A percentile compares a stretch with the other conserved stretches of the same genome.
Evolutionary conservation across 495 filamentous ascomycete species (phyloP).

Genomic region (Rostrohypoxylon terebratum): DNA sequence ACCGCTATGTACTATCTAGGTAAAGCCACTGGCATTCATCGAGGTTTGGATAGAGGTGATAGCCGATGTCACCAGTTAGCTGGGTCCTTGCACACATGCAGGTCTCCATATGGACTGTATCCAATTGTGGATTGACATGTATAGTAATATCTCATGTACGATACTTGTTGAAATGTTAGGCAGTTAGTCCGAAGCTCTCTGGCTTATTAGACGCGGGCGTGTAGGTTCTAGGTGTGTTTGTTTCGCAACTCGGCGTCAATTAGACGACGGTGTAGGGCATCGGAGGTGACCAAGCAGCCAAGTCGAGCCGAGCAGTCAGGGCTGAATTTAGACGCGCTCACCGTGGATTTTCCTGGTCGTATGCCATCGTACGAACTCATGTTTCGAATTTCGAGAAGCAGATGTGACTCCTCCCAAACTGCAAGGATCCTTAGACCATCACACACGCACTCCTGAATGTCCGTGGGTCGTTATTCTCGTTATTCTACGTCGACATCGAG

Average conservation of each 20-base stretch:
- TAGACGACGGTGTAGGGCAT: slow-evolving; percentile 13
- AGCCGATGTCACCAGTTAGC: slow-evolving; percentile 7
- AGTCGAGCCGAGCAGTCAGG: background rate
- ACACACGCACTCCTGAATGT: slow-evolving; percentile 17
- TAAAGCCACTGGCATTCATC: background rate
- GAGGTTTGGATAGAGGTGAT: background rate
- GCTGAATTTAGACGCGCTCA: slow-evolving; percentile 20
- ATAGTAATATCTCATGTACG: background rate
- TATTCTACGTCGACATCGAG: slow-evolving; percentile 13
- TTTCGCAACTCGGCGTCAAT: slow-evolving; percentile 26
- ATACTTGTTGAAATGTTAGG: background rate
- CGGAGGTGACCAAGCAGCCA: slow-evolving; percentile 1
- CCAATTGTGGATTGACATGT: background rate
- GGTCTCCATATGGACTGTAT: background rate
- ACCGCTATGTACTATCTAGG: background rate
- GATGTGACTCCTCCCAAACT: slow-evolving; percentile 16
- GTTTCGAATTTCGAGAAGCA: slow-evolving; percentile 11
- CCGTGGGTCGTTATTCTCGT: slow-evolving; percentile 26
- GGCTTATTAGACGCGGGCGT: slow-evolving; percentile 36
- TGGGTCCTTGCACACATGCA: slow-evolving; percentile 11
- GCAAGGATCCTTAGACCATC: background rate
- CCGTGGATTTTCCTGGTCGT: background rate
- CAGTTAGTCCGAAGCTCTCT: slow-evolving; percentile 9
- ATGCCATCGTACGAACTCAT: background rate
- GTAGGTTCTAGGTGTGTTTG: background rate